Conservation (phyloP, 345 rosid species). For the Aethionema arabicum region DNA sequence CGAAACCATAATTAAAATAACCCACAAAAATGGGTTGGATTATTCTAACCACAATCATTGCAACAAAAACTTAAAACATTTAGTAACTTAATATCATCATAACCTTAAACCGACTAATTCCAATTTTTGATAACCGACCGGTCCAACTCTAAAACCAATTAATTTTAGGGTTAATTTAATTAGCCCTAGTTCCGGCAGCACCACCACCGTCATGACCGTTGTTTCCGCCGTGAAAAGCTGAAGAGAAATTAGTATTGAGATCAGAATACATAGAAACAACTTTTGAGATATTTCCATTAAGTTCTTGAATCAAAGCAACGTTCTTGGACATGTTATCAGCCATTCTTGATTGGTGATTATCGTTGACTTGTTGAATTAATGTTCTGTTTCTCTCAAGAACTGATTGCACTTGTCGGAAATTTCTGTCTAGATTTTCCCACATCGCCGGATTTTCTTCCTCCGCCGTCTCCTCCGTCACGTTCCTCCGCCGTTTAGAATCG, state of each 20-base stretch:
- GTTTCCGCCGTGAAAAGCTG: slow-evolving; percentile 40
- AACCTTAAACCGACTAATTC: slow-evolving; percentile 20
- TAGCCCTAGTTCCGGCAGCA: slow-evolving; percentile 32
- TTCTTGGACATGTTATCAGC: slow-evolving; percentile 86
- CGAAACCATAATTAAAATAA: slow-evolving; percentile 38
- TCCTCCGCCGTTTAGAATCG: slow-evolving; percentile 36
- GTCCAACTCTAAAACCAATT: slow-evolving; percentile 20
- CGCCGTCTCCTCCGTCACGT: slow-evolving; percentile 27
- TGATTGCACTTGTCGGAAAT: slow-evolving; percentile 65
- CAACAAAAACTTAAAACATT: slow-evolving; percentile 23
- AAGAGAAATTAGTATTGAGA: slow-evolving; percentile 48
- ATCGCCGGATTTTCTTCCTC: slow-evolving; percentile 50
- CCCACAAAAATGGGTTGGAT: slow-evolving; percentile 38
- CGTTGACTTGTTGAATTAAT: slow-evolving; percentile 84
- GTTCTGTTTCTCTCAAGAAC: slow-evolving; percentile 79
- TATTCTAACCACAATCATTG: slow-evolving; percentile 37
- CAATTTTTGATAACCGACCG: slow-evolving; percentile 30
- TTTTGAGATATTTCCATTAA: slow-evolving; percentile 80
- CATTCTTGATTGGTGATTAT: slow-evolving; percentile 74
- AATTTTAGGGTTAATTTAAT: slow-evolving; percentile 21
- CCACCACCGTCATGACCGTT: slow-evolving; percentile 33
- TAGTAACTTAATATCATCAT: slow-evolving; percentile 1
- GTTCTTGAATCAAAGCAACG: slow-evolving; percentile 84
- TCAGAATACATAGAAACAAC: slow-evolving; percentile 79
- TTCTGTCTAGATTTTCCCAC: slow-evolving; percentile 56